Percentiles rank a stretch among this genome's conserved stretches.
Evolutionary conservation across 1,284 basidiomycete genomes (phyloP).

Genomic region (Omphalotus olearius): DNA sequence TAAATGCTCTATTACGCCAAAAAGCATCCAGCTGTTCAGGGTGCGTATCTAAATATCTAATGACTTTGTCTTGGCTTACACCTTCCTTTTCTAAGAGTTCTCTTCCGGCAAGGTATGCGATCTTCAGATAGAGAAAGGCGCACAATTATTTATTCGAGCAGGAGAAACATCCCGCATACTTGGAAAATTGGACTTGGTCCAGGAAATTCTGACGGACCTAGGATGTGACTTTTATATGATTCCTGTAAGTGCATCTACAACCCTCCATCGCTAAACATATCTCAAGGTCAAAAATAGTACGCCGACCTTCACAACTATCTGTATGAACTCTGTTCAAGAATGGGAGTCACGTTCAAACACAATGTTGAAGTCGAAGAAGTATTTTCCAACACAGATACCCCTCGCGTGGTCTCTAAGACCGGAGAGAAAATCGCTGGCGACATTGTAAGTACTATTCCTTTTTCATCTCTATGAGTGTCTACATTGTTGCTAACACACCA

Average conservation of each 20-base stretch:
- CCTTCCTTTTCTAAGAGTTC: not conserved
- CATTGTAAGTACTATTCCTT: slow-evolving; percentile 1
- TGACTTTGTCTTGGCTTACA: not conserved
- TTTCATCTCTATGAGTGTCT: not conserved
- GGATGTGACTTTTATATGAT: slow-evolving; percentile 7
- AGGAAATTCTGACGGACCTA: slow-evolving; percentile 10
- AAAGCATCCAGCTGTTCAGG: slow-evolving; percentile 7
- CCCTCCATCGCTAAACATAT: not conserved
- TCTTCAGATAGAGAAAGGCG: too few species aligned
- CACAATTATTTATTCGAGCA: too few species aligned
- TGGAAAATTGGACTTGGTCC: slow-evolving; percentile 7
- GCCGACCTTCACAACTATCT: slow-evolving; percentile 4
- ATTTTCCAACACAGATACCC: not conserved
- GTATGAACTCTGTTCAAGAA: not conserved
- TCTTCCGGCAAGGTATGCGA: slow-evolving; percentile 4
- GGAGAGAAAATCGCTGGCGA: slow-evolving; percentile 8
- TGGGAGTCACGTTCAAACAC: slow-evolving; percentile 1
- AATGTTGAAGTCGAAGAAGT: slow-evolving; percentile 2
- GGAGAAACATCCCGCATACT: not conserved
- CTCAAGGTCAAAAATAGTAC: not conserved
- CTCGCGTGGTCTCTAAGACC: not conserved
- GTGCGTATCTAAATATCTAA: not conserved
- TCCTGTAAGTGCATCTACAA: not conserved
- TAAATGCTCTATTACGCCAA: slow-evolving; percentile 1
- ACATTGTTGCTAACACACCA: not conserved